Evolutionary conservation across 108 stramenopile genomes (phyloP), one percentile per base, ranked within the genome.

Genomic region (Cyclostephanos tholiformis): DNA sequence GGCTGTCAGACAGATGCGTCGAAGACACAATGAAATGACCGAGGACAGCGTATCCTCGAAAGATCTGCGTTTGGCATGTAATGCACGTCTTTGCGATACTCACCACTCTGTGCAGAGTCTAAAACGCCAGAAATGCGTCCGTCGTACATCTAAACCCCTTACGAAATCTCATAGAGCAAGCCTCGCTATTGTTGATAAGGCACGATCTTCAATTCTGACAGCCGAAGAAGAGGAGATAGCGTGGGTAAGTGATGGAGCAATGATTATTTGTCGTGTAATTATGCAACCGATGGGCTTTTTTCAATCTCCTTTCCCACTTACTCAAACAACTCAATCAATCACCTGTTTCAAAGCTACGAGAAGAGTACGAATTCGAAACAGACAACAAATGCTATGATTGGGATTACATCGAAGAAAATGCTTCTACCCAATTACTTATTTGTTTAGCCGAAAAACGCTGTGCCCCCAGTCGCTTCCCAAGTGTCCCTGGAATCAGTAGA

Each of bases 341-440:
- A 32, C 32, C 32, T 32, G 32, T 43, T 51, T 30, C 52, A 6
- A 25, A 72, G 74, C 57, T 78, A 26, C 64, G 77, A 17, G 77
- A 67, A 22, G 77, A 78, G 49, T 78, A 48, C 38, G 70, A 71
- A 66, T 27, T 67, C 10, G 70, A 78, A 6, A 67, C 58, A n/a
- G 72, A 41, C 12, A 17, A 67, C 11, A 71, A 67, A 56, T 69
- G 70, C 12, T 78, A 43, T 55, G 66, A 79, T 63, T 79, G 77
- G 77, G 65, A 62, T 49, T 79, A 79, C 49, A 79, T 79, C 20
- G 77, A 79, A 60, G 43, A 72, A 35, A 51, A 61, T 23, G 20
- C 71, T 0, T 71, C 77, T 3, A 14, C 17, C 19, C 44, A 8
- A 9, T 49, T 79, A 36, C 38, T 26, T 19, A 14, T 61, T 30